Base-by-base conservation (phyloP, 495 filamentous ascomycete species). In the Lasiosphaeria miniovina region DNA sequence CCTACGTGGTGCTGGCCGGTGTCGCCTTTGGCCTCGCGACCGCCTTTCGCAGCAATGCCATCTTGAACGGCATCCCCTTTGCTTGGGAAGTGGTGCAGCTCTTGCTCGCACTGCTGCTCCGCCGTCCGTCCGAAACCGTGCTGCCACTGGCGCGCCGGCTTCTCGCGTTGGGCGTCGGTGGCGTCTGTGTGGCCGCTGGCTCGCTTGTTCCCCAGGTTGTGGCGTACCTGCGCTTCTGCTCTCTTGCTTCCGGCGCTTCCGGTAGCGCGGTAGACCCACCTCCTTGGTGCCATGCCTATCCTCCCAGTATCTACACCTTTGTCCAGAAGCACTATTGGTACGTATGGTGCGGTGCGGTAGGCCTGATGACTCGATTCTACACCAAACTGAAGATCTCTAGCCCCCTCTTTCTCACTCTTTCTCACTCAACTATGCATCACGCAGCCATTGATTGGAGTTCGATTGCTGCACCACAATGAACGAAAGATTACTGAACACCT, bases 291-390 rank as follows among this genome's bases (percentile, higher is more conserved):
- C 71, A 73, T 33, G 77, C 74, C 17, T 60, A 70, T 6, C 32
- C 91, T 17, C 94, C 95, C 14, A 96, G 91, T 71, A 90, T 98
- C 45, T 98, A 96, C 72, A 76, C 84, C 24, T 98, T 87, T 78
- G 95, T 97, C 11, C 95, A 98, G 67, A 77, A 74, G 45, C 77
- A 89, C 55, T 96, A 98, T 71, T 98, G 95, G 94, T 95, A 83
- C 63, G 83, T 65, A 56, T 55, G 52, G 6, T 36, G 15, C 31
- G n/a, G 17, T 12, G 53, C 10, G 12, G 24, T 24, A 2, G 24
- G 24, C 24, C 24, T 24, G 24, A 2, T 24, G 24, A 24, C 24
- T 2, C 24, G 24, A 24, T 24, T 24, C 24, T 24, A 24, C 24
- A 24, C 24, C 24, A 24, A 24, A 24, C 24, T 24, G 0, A 2